These are phyloP conservation scores for Capsicum pubescens DNA, from an alignment of 257 asterid genomes.

Conservation along the genomic window DNA sequence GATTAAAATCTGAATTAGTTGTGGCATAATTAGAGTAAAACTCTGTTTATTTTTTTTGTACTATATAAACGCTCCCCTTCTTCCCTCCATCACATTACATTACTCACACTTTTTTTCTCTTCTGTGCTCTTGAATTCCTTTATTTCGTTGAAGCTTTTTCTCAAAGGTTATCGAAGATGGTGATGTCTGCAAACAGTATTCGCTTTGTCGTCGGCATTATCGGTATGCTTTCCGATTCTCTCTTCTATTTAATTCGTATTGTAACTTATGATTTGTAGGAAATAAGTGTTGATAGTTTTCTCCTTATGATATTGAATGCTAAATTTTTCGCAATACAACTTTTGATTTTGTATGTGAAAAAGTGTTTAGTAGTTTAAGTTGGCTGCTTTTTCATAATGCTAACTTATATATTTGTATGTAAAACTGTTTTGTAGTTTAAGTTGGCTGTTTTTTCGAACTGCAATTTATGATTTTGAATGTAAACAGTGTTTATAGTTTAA, in stretches of 20 bases:
- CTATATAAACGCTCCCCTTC: background rate
- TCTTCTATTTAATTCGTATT: background rate
- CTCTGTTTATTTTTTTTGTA: background rate
- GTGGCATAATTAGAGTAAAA: background rate
- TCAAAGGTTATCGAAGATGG: background rate
- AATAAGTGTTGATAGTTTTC: no score
- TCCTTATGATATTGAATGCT: no score
- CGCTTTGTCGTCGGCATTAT: conserved; percentile 29
- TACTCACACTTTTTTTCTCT: conserved; percentile 4
- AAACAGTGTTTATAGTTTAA: no score
- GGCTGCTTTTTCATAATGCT: no score
- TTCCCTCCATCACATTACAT: background rate
- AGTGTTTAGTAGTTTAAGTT: no score
- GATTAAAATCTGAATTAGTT: background rate
- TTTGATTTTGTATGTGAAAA: no score
- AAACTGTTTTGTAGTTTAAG: no score
- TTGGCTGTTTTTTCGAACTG: background rate
- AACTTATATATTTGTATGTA: no score
- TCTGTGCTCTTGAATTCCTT: background rate
- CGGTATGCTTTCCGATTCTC: conserved; percentile 1
- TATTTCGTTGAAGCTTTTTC: background rate
- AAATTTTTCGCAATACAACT: no score
- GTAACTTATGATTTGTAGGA: background rate
- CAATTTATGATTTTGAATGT: background rate
- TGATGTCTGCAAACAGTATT: background rate